Base-by-base conservation (phyloP, 179 eudicot genomes). In the Gypsophila paniculata region DNA sequence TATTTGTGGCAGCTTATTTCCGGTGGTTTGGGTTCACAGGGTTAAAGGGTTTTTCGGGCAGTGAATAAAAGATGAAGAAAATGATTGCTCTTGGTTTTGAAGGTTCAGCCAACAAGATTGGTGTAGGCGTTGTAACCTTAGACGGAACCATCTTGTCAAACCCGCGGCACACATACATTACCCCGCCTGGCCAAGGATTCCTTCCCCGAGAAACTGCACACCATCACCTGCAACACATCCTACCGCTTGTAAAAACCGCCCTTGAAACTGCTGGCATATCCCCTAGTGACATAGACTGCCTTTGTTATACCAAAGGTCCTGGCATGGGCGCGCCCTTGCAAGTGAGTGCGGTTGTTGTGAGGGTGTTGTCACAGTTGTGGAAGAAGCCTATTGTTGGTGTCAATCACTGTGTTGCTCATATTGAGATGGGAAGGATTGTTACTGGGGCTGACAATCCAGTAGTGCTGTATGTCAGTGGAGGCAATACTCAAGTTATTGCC, bases 181-280 rank as follows among this genome's bases (percentile, higher is more conserved):
- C 98, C 63, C 98, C 98, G 64, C 96, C 96, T 2, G 98, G 98
- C 38, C 98, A 90, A 2, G 98, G 98, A 34, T 92, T 92, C 69
- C 90, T 92, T 46, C 96, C 96, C 25, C 85, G 98, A 38, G 98
- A 92, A 85, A 92, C 98, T n/a, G 96, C 98, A 12, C 90, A 90
- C 19, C 98, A 92, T 84, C 98, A 92, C 71, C 83, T 88, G 57
- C 75, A 90, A 38, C 96, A 92, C 21, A 76, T 92, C 57, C 80
- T 92, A 12, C 94, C 98, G 0, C 82, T 92, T 6, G 78, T 92
- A 61, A 88, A 87, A 77, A 79, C 88, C 3, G 96, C 98, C 17
- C 78, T 92, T 3, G 29, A 85, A 52, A 77, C 70, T 11, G 90
- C 98, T 18, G 76, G 87, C 21, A 73, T 92, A 54, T 85, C 94